Percentiles rank a stretch among this genome's conserved stretches.
phyloP scores from a whole-genome alignment of 176 grass and related monocot species.

The Ananas comosus region DNA sequence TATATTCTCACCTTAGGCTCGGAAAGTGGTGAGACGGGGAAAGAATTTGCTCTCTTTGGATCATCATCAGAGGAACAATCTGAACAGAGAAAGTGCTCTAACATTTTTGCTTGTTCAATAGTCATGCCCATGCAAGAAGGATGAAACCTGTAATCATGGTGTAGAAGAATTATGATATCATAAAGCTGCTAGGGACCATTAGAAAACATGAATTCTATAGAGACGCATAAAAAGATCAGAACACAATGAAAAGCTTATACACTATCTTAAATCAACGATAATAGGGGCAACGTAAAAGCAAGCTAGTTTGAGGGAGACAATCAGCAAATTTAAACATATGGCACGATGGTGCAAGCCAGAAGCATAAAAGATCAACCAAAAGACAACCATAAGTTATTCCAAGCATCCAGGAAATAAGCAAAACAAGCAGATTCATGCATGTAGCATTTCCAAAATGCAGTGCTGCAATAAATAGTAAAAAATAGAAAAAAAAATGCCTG shows the following conservation, averaged over 20 bases:
- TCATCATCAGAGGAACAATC: slow-evolving; percentile 79
- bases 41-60: slow-evolving; percentile 53
- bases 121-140: slow-evolving; percentile 92
- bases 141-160: slow-evolving; percentile 53
- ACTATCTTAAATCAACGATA: neutral
- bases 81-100: slow-evolving; percentile 62
- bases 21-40: slow-evolving; percentile 35
- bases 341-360: neutral
- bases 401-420: too few species aligned
- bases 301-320: neutral
- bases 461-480: too few species aligned
- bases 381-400: too few species aligned
- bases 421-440: too few species aligned
- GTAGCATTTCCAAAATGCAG: too few species aligned
- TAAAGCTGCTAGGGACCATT: neutral
- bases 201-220: neutral
- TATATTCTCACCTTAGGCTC: slow-evolving; percentile 45
- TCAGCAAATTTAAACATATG: neutral
- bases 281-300: neutral
- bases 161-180: slow-evolving; percentile 3
- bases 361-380: neutral
- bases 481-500: too few species aligned
- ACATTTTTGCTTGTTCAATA: slow-evolving; percentile 76
- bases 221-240: neutral
- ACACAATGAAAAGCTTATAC: neutral